Conservation (phyloP, 2,329 filamentous ascomycete genomes). For the Monilinia laxa region DNA sequence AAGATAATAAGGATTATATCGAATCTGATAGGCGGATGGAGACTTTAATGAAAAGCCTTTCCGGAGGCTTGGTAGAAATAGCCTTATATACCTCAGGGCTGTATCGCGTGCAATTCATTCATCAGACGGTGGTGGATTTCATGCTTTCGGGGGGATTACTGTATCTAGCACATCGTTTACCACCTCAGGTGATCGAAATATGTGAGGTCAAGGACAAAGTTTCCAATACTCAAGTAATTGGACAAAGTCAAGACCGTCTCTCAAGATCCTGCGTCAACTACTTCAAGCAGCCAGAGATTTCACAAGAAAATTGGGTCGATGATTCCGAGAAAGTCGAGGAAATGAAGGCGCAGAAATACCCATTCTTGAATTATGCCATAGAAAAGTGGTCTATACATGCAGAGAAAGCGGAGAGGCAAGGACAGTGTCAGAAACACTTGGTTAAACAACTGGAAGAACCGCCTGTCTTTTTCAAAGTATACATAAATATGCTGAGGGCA, state of each 20-base stretch:
- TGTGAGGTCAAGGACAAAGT: background rate
- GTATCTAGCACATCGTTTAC: background rate
- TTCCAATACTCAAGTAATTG: conserved; percentile 10
- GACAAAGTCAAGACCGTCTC: conserved; percentile 24
- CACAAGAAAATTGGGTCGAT: conserved; percentile 8
- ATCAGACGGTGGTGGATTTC: conserved; percentile 43
- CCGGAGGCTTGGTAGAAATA: conserved; percentile 29
- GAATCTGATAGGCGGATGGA: conserved; percentile 29
- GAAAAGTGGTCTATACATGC: conserved; percentile 25
- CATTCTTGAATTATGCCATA: conserved; percentile 22
- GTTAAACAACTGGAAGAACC: conserved; percentile 18
- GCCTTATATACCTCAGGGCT: conserved; percentile 5
- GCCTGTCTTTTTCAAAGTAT: conserved; percentile 19
- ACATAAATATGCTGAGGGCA: background rate
- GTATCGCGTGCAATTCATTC: conserved; percentile 43
- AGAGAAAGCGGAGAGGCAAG: conserved; percentile 24
- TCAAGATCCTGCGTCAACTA: conserved; percentile 27
- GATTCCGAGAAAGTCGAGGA: background rate
- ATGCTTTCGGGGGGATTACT: conserved; percentile 39
- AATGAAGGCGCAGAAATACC: background rate
- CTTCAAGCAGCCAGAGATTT: conserved; percentile 19
- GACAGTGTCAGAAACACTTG: conserved; percentile 19
- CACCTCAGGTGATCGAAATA: background rate
- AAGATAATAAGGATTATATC: conserved; percentile 26
- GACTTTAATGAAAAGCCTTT: conserved; percentile 27